Evolutionary conservation across 2,329 filamentous ascomycete genomes (phyloP).

Genomic region (Simplicillium sp.): DNA sequence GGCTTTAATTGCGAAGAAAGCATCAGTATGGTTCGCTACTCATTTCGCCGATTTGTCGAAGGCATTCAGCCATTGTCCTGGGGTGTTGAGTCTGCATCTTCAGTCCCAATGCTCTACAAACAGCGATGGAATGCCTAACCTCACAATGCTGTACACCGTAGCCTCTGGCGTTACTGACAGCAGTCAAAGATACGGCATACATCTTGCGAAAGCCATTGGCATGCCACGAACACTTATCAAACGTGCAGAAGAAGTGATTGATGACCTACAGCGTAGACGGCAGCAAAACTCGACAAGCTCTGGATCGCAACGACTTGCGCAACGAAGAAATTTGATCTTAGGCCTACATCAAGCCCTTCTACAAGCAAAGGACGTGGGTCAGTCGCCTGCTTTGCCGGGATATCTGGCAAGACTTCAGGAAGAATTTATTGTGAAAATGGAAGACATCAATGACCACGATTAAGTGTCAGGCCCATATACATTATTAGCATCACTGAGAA

Average conservation of each 20-base stretch:
- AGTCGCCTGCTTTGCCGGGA: conserved; percentile 48
- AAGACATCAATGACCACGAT: neutral
- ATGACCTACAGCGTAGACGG: conserved; percentile 47
- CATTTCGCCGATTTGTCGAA: conserved; percentile 79
- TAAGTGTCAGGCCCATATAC: too few relatives aligned
- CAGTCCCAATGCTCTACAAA: conserved; percentile 52
- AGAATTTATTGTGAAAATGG: conserved; percentile 7
- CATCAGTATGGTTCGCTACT: conserved; percentile 85
- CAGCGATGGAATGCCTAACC: conserved; percentile 43
- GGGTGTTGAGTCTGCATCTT: conserved; percentile 77
- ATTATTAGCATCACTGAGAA: too few relatives aligned
- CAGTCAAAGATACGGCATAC: conserved; percentile 68
- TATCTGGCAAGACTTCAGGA: conserved; percentile 51
- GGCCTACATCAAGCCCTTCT: conserved; percentile 62
- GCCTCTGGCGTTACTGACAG: conserved; percentile 60
- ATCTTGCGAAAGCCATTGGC: conserved; percentile 65
- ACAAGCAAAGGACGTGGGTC: conserved; percentile 55
- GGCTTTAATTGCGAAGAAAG: conserved; percentile 68
- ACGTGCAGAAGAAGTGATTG: conserved; percentile 57
- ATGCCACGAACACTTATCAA: conserved; percentile 60
- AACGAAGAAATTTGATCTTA: conserved; percentile 64
- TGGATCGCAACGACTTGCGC: conserved; percentile 45
- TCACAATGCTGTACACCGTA: conserved; percentile 86
- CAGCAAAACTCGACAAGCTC: conserved; percentile 50
- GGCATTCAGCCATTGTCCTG: conserved; percentile 64